Percentiles rank a stretch among this genome's conserved stretches.
phyloP scores from a whole-genome alignment of 73 alveolate genomes.

The Blepharisma stoltei region DNA sequence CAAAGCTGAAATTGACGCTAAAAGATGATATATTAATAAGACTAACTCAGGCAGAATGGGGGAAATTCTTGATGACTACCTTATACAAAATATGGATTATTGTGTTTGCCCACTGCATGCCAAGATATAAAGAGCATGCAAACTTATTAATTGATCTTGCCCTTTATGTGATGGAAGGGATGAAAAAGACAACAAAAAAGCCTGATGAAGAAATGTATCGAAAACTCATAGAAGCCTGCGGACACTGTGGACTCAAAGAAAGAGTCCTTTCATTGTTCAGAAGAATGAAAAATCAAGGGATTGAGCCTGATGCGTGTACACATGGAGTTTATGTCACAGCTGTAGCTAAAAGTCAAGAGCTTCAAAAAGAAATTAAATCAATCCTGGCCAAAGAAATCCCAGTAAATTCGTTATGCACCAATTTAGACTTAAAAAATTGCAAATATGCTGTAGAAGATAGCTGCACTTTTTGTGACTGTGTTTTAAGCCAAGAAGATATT shows the following conservation, averaged over 20 bases:
- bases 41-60: slow-evolving; percentile 60
- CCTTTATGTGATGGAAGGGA: slow-evolving; percentile 37
- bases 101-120: slow-evolving; percentile 41
- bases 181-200: slow-evolving; percentile 13
- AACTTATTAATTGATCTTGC: slow-evolving; percentile 36
- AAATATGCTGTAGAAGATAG: background rate
- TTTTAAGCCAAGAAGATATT: slow-evolving; percentile 51
- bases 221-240: slow-evolving; percentile 63
- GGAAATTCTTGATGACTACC: slow-evolving; percentile 35
- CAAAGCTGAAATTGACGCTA: slow-evolving; percentile 23
- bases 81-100: slow-evolving; percentile 47
- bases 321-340: slow-evolving; percentile 47
- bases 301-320: slow-evolving; percentile 55
- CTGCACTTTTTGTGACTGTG: slow-evolving; percentile 34
- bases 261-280: slow-evolving; percentile 39
- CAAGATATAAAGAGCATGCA: slow-evolving; percentile 43
- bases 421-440: background rate
- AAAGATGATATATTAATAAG: slow-evolving; percentile 35
- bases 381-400: no score
- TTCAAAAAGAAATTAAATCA: no score
- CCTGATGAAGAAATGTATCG: slow-evolving; percentile 49
- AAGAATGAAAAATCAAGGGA: slow-evolving; percentile 45
- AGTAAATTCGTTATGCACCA: background rate
- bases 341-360: background rate
- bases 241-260: slow-evolving; percentile 49